Percentiles rank a stretch among this genome's conserved stretches.
Evolutionary conservation across 2,329 filamentous ascomycete species (phyloP).

Genomic region (Aspergillus quadrilineatus): DNA sequence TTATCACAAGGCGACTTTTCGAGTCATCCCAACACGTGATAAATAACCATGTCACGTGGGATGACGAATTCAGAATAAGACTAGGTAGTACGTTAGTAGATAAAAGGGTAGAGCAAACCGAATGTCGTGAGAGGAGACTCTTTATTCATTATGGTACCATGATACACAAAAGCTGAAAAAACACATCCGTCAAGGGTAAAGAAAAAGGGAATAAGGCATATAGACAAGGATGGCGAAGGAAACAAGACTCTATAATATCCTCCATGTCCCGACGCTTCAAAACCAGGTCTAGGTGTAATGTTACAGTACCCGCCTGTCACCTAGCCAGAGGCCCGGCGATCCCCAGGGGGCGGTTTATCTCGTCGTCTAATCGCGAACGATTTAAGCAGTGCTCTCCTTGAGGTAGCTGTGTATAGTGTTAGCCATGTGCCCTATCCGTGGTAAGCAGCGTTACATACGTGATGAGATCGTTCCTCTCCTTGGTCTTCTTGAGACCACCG

Average conservation of each 20-base stretch:
- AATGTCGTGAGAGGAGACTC: constrained; percentile 27
- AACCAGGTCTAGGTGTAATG: constrained; percentile 41
- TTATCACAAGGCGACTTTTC: background rate
- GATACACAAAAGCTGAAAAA: constrained; percentile 23
- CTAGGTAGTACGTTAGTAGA: background rate
- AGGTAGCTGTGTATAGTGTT: constrained; percentile 34
- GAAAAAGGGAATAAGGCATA: constrained; percentile 16
- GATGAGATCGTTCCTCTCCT: constrained; percentile 99
- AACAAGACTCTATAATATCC: constrained; percentile 28
- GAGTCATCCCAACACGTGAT: background rate
- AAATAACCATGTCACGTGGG: background rate
- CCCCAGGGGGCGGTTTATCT: constrained; percentile 11
- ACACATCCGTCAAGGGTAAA: constrained; percentile 16
- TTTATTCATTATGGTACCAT: constrained; percentile 29
- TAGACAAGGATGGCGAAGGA: constrained; percentile 19
- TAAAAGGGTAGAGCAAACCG: background rate
- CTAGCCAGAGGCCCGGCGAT: constrained; percentile 14
- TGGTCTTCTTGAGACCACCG: constrained; percentile 98
- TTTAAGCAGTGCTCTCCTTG: constrained; percentile 40
- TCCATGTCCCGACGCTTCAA: constrained; percentile 26
- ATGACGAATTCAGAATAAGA: background rate
- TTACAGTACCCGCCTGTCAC: constrained; percentile 37
- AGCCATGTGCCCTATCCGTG: constrained; percentile 7
- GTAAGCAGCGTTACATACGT: constrained; percentile 62
- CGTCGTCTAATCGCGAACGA: constrained; percentile 13